Conservation (phyloP, 495 filamentous ascomycete genomes). For the Penicillium tannophilum region DNA sequence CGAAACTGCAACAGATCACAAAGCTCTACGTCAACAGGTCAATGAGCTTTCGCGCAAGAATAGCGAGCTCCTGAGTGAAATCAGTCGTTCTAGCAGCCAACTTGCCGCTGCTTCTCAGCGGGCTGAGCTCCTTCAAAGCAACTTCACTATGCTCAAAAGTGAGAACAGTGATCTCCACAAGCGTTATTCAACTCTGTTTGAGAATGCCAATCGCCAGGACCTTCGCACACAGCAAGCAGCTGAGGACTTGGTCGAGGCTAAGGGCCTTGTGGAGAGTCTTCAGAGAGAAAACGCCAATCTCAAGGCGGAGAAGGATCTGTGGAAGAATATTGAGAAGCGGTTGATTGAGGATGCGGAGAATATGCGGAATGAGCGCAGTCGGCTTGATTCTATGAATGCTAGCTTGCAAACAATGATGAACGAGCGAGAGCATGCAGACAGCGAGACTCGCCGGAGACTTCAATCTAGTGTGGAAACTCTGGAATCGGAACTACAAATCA, state of each 20-base stretch:
- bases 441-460: constrained; percentile 75
- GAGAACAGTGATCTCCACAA: constrained; percentile 87
- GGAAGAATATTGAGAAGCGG: constrained; percentile 87
- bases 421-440: constrained; percentile 83
- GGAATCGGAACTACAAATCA: constrained; percentile 73
- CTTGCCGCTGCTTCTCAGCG: constrained; percentile 78
- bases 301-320: constrained; percentile 87
- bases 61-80: constrained; percentile 75
- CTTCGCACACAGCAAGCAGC: constrained; percentile 85
- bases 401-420: constrained; percentile 85
- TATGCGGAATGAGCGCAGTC: constrained; percentile 77
- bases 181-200: constrained; percentile 70
- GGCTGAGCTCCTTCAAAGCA: constrained; percentile 86
- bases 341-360: constrained; percentile 82
- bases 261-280: constrained; percentile 79
- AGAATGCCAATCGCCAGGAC: constrained; percentile 86
- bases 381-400: constrained; percentile 76
- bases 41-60: constrained; percentile 82
- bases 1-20: constrained; percentile 77
- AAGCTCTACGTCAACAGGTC: constrained; percentile 81
- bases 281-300: constrained; percentile 89
- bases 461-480: constrained; percentile 75
- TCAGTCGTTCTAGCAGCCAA: constrained; percentile 75
- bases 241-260: constrained; percentile 88
- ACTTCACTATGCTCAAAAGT: constrained; percentile 75